Percentiles rank a stretch among this genome's conserved stretches.
Evolutionary conservation across 2,329 filamentous ascomycete genomes (phyloP).

Genomic region (Orbilia brochopaga): DNA sequence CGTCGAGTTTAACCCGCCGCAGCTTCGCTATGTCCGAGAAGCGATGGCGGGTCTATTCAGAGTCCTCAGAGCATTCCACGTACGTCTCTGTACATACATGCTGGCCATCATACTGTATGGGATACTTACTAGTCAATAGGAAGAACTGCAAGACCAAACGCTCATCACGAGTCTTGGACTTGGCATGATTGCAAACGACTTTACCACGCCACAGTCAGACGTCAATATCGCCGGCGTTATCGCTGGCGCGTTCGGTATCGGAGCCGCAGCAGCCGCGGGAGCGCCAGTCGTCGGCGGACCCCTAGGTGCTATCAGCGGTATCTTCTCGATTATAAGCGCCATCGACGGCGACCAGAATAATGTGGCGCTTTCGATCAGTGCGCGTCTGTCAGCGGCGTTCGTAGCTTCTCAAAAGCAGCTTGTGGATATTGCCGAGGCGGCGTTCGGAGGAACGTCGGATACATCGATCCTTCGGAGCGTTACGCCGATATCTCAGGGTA

Average conservation of each 20-base stretch:
- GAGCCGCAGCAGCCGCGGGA: conserved; percentile 1
- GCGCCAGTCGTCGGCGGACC: conserved; percentile 3
- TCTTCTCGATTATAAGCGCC: conserved; percentile 8
- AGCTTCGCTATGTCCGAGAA: conserved; percentile 10
- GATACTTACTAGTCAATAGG: not conserved
- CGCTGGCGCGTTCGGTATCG: conserved; percentile 15
- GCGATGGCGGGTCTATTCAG: not conserved
- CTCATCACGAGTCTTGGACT: conserved; percentile 4
- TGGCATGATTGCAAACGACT: conserved; percentile 2
- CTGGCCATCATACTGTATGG: not conserved
- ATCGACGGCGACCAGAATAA: not conserved
- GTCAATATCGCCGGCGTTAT: conserved; percentile 15
- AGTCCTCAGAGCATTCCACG: not conserved
- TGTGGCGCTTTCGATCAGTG: not conserved
- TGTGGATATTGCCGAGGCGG: conserved; percentile 8
- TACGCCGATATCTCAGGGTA: not conserved
- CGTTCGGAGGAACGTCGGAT: conserved; percentile 17
- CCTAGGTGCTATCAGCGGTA: conserved; percentile 13
- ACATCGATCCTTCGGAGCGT: conserved; percentile 22
- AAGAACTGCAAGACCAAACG: conserved; percentile 3
- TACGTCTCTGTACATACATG: not conserved
- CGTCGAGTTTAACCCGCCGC: conserved; percentile 3
- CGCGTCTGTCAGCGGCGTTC: conserved; percentile 2
- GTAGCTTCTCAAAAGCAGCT: conserved; percentile 6
- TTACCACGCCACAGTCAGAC: conserved; percentile 8